Percentiles rank a stretch among this genome's conserved stretches.
These are phyloP conservation scores for Cadophora sp. DNA, from an alignment of 2,329 filamentous ascomycete species.

Conservation along the genomic window DNA sequence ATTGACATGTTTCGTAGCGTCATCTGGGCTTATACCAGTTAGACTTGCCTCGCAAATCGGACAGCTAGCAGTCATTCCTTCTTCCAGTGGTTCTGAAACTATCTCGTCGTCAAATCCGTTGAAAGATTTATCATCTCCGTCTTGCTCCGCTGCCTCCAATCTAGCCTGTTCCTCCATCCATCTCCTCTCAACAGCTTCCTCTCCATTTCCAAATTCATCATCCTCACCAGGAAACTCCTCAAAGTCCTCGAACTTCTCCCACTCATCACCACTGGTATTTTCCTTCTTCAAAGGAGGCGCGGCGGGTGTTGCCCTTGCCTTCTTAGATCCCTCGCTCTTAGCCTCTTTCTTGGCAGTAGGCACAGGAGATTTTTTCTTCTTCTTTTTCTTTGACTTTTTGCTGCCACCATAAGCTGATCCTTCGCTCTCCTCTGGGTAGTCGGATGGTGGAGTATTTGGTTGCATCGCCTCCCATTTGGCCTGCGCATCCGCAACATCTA, in stretches of 20 bases:
- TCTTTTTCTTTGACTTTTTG: constrained; percentile 19
- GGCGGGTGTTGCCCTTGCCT: constrained; percentile 26
- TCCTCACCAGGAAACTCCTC: constrained; percentile 60
- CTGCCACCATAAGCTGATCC: constrained; percentile 22
- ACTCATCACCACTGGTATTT: constrained; percentile 56
- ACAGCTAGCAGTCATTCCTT: constrained; percentile 55
- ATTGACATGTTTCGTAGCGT: constrained; percentile 87
- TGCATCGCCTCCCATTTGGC: constrained; percentile 43
- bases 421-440: constrained; percentile 14
- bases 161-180: constrained; percentile 80
- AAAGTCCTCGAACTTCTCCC: constrained; percentile 62
- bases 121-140: constrained; percentile 45
- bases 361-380: constrained; percentile 9
- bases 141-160: constrained; percentile 63
- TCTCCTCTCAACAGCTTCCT: constrained; percentile 69
- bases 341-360: constrained; percentile 26
- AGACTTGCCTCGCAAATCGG: constrained; percentile 79
- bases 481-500: constrained; percentile 38
- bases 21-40: constrained; percentile 63
- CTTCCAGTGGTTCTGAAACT: constrained; percentile 25
- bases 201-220: constrained; percentile 54
- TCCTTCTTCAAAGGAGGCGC: constrained; percentile 56
- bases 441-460: constrained; percentile 28
- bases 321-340: constrained; percentile 4
- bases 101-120: constrained; percentile 35